These are phyloP conservation scores for Dictyostelium capitatum DNA, from an alignment of 78 protist species.

Conservation along the genomic window DNA sequence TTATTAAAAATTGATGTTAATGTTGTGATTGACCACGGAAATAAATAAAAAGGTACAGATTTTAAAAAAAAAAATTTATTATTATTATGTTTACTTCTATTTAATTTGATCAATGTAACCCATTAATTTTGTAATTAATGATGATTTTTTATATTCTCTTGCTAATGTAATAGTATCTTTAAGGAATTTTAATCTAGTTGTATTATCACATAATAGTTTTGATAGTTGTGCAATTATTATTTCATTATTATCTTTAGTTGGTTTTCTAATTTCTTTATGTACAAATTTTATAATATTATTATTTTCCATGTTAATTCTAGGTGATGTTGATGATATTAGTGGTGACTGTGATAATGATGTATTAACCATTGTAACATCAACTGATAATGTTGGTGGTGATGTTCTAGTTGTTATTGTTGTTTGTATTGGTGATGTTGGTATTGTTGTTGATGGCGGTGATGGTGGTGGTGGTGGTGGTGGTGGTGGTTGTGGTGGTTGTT, in stretches of 20 bases:
- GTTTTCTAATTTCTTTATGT: conserved; percentile 37
- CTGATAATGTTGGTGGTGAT: not conserved
- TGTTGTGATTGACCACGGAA: too few relatives aligned
- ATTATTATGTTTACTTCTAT: not conserved
- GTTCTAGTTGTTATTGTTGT: not conserved
- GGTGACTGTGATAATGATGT: not conserved
- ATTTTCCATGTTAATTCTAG: not conserved
- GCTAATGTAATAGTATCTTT: conserved; percentile 4
- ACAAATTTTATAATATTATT: conserved; percentile 36
- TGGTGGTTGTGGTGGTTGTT: not conserved
- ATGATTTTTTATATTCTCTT: conserved; percentile 15
- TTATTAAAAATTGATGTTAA: too few relatives aligned
- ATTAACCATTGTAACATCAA: not conserved
- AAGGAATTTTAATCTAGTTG: not conserved
- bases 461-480: not conserved
- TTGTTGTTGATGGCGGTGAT: not conserved
- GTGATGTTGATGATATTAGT: not conserved
- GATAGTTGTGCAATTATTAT: not conserved
- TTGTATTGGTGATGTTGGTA: not conserved
- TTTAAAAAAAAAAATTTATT: not conserved
- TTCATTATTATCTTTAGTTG: conserved; percentile 33
- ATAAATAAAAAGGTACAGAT: not conserved
- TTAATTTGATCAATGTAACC: conserved; percentile 17
- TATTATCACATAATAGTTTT: not conserved
- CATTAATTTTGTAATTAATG: conserved; percentile 19